phyloP scores from a whole-genome alignment of 805 yeast species.

The Candida methanosorbosa region DNA sequence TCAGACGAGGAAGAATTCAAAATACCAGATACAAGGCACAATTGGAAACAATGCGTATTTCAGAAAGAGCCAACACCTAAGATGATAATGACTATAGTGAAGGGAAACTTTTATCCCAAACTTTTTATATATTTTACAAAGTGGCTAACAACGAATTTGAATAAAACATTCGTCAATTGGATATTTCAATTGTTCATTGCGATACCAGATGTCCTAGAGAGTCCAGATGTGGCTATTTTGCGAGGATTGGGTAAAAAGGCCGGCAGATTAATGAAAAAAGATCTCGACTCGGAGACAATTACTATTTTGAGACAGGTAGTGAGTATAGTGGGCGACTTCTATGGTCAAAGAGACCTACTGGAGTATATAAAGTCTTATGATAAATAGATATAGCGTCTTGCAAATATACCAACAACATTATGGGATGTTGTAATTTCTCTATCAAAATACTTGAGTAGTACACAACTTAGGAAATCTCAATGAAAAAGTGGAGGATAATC shows the following conservation, averaged over 20 bases:
- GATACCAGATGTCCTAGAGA: constrained; percentile 27
- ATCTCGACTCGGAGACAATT: constrained; percentile 10
- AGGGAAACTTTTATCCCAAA: constrained; percentile 25
- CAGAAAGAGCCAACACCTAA: constrained; percentile 23
- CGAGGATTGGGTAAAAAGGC: constrained; percentile 34
- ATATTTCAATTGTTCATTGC: constrained; percentile 28
- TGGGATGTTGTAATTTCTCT: no score
- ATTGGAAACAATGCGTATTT: constrained; percentile 34
- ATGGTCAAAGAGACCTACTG: constrained; percentile 19
- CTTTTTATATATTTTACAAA: constrained; percentile 31
- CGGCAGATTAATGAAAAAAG: constrained; percentile 13
- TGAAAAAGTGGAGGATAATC: no score
- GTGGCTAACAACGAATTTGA: constrained; percentile 30
- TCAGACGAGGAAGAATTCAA: background rate
- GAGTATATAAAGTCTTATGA: no score
- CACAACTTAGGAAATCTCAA: no score
- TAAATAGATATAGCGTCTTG: no score
- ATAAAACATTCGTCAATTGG: constrained; percentile 28
- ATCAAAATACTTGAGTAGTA: no score
- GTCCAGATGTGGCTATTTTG: constrained; percentile 30
- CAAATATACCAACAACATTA: no score
- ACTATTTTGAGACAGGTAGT: constrained; percentile 11
- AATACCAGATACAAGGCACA: constrained; percentile 25
- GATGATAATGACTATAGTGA: constrained; percentile 23
- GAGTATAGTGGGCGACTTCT: constrained; percentile 11